Percentiles rank a stretch among this genome's conserved stretches.
Evolutionary conservation across 164 flowering plant species (phyloP).

Genomic region (Berberis thunbergii): DNA sequence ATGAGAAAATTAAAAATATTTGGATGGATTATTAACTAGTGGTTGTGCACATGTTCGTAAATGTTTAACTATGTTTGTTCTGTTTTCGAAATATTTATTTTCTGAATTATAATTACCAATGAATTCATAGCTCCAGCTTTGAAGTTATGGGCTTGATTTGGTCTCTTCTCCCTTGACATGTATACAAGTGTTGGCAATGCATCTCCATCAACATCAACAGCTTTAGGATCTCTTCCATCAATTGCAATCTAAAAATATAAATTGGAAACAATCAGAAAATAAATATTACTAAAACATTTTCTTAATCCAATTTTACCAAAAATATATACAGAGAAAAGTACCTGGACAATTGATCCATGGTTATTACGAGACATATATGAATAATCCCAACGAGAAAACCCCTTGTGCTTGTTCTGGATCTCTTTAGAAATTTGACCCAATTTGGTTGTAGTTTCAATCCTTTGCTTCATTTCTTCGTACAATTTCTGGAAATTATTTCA

Average conservation of each 20-base stretch:
- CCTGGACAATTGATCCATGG: conserved; percentile 32
- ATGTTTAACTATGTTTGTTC: neutral
- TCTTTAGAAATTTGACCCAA: conserved; percentile 19
- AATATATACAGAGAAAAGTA: neutral
- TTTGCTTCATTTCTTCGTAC: conserved; percentile 25
- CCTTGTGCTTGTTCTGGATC: conserved; percentile 21
- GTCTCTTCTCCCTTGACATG: conserved; percentile 31
- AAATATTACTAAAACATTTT: no score
- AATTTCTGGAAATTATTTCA: conserved; percentile 10
- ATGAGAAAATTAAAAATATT: neutral
- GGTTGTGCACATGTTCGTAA: neutral
- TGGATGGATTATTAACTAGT: no score
- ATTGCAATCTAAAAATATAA: no score
- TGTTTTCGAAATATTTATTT: no score
- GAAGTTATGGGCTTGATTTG: conserved; percentile 19
- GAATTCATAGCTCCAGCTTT: conserved; percentile 33
- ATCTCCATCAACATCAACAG: conserved; percentile 9
- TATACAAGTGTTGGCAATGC: conserved; percentile 25
- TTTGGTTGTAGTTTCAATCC: conserved; percentile 18
- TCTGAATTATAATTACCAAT: conserved; percentile 14
- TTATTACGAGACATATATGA: conserved; percentile 6
- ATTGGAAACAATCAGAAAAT: no score
- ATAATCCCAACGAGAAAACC: conserved; percentile 25
- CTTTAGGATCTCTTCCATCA: no score
- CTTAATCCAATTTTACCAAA: conserved; percentile 2